Evolutionary conservation across 805 yeast species (phyloP).

Genomic region (Pichia membranifaciens): DNA sequence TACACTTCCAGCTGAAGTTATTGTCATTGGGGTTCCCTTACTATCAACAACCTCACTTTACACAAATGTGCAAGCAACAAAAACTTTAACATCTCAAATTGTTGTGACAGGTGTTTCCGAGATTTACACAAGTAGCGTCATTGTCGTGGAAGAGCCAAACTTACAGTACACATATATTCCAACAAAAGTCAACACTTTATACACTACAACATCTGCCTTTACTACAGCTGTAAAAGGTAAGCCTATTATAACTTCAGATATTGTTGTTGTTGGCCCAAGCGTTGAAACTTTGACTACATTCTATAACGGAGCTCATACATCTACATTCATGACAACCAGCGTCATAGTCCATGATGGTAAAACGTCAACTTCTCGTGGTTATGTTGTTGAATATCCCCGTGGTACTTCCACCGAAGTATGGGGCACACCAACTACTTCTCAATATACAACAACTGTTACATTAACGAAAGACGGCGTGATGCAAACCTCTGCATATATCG

Average conservation of each 20-base stretch:
- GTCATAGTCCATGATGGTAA: neutral
- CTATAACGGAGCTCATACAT: neutral
- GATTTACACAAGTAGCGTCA: neutral
- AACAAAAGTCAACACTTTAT: neutral
- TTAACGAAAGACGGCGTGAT: too few relatives aligned
- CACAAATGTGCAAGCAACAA: too few relatives aligned
- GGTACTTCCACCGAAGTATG: neutral
- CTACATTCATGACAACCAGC: too few relatives aligned
- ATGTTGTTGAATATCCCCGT: neutral
- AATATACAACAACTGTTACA: too few relatives aligned
- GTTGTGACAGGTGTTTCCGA: neutral
- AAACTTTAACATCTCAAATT: neutral
- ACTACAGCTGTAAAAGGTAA: slow-evolving; percentile 1
- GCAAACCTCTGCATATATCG: too few relatives aligned
- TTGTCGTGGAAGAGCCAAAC: slow-evolving; percentile 6
- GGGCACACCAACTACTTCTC: neutral
- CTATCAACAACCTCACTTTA: slow-evolving; percentile 2
- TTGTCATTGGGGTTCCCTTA: slow-evolving; percentile 3
- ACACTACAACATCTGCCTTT: slow-evolving; percentile 1
- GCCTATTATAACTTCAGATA: neutral
- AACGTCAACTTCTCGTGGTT: neutral
- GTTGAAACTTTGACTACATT: slow-evolving; percentile 1
- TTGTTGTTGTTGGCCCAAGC: slow-evolving; percentile 8
- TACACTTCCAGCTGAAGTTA: slow-evolving; percentile 1
- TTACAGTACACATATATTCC: slow-evolving; percentile 3